Evolutionary conservation across 1,284 basidiomycete species (phyloP).

Genomic region (Xanthoconium separans): DNA sequence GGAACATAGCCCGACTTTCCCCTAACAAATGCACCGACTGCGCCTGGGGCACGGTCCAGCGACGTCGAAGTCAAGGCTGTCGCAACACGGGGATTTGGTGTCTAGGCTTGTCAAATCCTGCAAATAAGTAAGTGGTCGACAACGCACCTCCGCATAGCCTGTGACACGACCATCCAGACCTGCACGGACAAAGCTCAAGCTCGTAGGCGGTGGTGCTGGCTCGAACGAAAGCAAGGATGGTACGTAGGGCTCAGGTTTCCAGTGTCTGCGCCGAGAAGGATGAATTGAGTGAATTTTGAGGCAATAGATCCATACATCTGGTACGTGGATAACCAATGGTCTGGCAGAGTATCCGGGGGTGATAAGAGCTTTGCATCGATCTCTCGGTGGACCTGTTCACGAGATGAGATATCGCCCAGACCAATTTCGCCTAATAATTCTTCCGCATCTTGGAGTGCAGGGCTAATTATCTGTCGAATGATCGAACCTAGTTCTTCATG

Average conservation of each 20-base stretch:
- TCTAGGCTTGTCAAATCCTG: slow-evolving; percentile 37
- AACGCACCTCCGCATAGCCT: slow-evolving; percentile 72
- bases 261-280: slow-evolving; percentile 51
- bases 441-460: slow-evolving; percentile 40
- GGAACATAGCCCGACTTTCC: slow-evolving; percentile 93
- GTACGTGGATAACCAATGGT: slow-evolving; percentile 71
- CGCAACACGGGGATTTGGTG: slow-evolving; percentile 46
- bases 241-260: slow-evolving; percentile 61
- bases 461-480: slow-evolving; percentile 49
- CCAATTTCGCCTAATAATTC: slow-evolving; percentile 51
- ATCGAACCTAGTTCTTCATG: slow-evolving; percentile 26
- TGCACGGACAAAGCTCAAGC: slow-evolving; percentile 70
- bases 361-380: slow-evolving; percentile 71
- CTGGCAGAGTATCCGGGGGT: slow-evolving; percentile 59
- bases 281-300: slow-evolving; percentile 19
- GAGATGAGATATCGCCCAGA: slow-evolving; percentile 54
- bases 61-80: slow-evolving; percentile 79
- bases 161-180: slow-evolving; percentile 81
- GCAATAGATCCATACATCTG: slow-evolving; percentile 58
- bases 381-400: slow-evolving; percentile 56
- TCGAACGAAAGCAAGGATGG: slow-evolving; percentile 61
- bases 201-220: slow-evolving; percentile 77
- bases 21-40: slow-evolving; percentile 80
- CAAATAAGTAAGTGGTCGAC: background rate
- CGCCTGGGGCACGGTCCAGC: slow-evolving; percentile 79